Evolutionary conservation across 2,329 filamentous ascomycete species (phyloP), one percentile per base, ranked within the genome.

Genomic region (Lachnellula subtilissima): DNA sequence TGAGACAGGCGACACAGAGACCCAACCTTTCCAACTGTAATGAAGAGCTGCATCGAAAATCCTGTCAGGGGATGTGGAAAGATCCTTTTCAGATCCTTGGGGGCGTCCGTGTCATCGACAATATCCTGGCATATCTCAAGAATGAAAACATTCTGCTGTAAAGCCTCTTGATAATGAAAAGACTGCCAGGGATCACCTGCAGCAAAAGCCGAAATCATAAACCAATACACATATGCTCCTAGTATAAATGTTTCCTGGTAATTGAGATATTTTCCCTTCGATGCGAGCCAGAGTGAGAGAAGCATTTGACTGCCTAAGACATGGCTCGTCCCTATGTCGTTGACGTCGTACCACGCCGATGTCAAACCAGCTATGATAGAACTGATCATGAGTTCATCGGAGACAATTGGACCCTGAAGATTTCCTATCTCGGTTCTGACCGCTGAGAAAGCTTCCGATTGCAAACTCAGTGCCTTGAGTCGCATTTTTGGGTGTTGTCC

Each of bases 181-280:
- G 50, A 54, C 19, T 17, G 19, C 23, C 17, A 22, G 4, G 55
- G 45, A 40, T 57, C 47, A 35, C 55, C 55, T 6, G 46, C 47
- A 6, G 49, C 51, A 42, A 57, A 57, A 46, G 55, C 45, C 3
- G 51, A 53, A 7, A 53, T 57, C 47, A 50, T 53, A 8, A 57
- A 50, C 51, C 55, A 57, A 42, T 57, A 57, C 4, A 57, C 51
- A 40, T 49, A 57, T 19, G 55, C 50, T 9, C 55, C 55, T 14
- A 57, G 12, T 11, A 57, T 57, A 12, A 54, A 57, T 12, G 51
- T 57, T n/a, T 57, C 47, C 39, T 57, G 55, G 37, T 57, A 57
- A 19, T 54, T 45, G 2, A 57, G 40, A 5, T 47, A 47, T 1
- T 39, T 46, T 23, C 15, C 49, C 32, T 57, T 46, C 14, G 47